These are phyloP conservation scores for Colletotrichum costaricense DNA, from an alignment of 2,329 filamentous ascomycete genomes.

Conservation along the genomic window DNA sequence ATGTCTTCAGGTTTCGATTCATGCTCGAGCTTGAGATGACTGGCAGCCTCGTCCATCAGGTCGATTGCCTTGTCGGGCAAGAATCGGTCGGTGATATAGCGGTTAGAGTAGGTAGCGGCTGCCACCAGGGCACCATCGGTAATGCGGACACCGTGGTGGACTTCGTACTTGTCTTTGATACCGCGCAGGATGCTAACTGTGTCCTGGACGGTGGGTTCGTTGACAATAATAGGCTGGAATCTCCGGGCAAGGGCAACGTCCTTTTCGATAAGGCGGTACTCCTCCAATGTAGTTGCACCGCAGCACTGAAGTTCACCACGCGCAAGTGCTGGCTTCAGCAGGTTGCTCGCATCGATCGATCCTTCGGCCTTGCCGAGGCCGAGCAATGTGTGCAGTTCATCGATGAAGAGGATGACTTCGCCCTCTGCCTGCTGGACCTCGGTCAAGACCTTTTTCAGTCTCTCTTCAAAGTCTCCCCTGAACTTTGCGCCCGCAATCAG, in stretches of 20 bases:
- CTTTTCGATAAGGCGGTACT: conserved; percentile 95
- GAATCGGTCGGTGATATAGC: conserved; percentile 96
- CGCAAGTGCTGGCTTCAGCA: conserved; percentile 93
- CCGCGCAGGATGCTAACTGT: conserved; percentile 95
- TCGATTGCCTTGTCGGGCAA: conserved; percentile 98
- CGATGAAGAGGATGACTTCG: conserved; percentile 92
- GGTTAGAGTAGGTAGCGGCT: conserved; percentile 90
- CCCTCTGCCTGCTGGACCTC: conserved; percentile 92
- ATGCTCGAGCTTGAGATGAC: conserved; percentile 89
- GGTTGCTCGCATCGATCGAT: conserved; percentile 94
- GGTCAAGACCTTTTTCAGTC: conserved; percentile 88
- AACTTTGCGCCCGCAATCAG: conserved; percentile 97
- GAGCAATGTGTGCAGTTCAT: conserved; percentile 91
- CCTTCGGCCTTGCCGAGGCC: conserved; percentile 96
- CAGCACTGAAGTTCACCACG: conserved; percentile 95
- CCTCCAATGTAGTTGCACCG: conserved; percentile 91
- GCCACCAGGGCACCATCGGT: conserved; percentile 93
- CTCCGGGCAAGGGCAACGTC: conserved; percentile 91
- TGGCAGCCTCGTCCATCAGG: conserved; percentile 94
- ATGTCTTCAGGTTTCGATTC: conserved; percentile 98
- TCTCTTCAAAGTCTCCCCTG: conserved; percentile 94
- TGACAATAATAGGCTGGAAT: conserved; percentile 95
- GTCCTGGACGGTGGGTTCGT: conserved; percentile 89
- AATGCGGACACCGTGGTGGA: conserved; percentile 95
- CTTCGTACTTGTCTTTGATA: conserved; percentile 97